Percentiles rank a stretch among this genome's conserved stretches.
Evolutionary conservation across 2,329 filamentous ascomycete species (phyloP).

Genomic region (Microdochium paspali): DNA sequence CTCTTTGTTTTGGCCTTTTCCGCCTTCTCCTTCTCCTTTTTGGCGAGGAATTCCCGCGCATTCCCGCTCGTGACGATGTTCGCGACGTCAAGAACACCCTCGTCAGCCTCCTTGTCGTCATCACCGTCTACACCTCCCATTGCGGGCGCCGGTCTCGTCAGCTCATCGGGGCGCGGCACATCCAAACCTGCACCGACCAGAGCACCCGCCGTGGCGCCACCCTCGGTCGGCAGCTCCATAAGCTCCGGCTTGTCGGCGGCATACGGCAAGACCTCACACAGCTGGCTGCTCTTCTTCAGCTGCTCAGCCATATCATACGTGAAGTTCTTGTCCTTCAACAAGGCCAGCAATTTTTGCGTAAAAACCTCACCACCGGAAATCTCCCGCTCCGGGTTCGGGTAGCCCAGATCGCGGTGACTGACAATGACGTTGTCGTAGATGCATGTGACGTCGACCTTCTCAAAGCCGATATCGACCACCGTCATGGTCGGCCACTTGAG

Average conservation of each 20-base stretch:
- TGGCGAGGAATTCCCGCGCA: constrained; percentile 72
- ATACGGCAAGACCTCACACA: constrained; percentile 59
- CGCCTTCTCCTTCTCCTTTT: constrained; percentile 72
- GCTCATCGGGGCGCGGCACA: constrained; percentile 20
- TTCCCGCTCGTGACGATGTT: constrained; percentile 75
- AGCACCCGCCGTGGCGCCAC: constrained; percentile 14
- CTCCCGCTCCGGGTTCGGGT: constrained; percentile 27
- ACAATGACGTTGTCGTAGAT: constrained; percentile 71
- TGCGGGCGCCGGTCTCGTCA: constrained; percentile 13
- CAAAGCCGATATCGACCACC: constrained; percentile 81
- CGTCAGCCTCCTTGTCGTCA: constrained; percentile 39
- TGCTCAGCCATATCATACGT: constrained; percentile 61
- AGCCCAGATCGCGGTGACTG: constrained; percentile 57
- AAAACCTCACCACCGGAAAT: constrained; percentile 81
- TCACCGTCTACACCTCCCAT: constrained; percentile 21
- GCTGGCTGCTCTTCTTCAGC: constrained; percentile 54
- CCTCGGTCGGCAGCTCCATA: constrained; percentile 38
- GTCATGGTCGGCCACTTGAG: constrained; percentile 68
- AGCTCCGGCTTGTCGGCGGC: constrained; percentile 30
- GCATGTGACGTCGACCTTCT: constrained; percentile 88
- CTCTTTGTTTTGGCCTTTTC: constrained; percentile 55
- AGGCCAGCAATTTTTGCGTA: constrained; percentile 61
- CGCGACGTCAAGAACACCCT: constrained; percentile 77
- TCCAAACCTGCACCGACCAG: constrained; percentile 22
- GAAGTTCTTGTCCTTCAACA: constrained; percentile 53